Evolutionary conservation across 352 stramenopile species (phyloP), one percentile per base, ranked within the genome.

Genomic region (Peronospora tabacina): DNA sequence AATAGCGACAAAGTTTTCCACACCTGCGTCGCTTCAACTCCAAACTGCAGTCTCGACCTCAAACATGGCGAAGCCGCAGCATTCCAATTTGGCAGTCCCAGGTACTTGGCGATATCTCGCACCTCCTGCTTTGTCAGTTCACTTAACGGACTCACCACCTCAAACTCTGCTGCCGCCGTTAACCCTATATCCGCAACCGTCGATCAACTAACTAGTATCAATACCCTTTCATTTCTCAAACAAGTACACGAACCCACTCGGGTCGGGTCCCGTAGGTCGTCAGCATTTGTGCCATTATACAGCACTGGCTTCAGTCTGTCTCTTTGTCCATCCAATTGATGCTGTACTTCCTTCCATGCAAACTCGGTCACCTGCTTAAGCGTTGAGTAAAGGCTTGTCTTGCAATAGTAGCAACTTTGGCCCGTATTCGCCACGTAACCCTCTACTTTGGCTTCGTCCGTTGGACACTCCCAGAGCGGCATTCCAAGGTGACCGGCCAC

Each of bases 211-310:
- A 24, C 13, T 7, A 11, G 52, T 30, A 20, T 44, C 30, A 55
- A 20, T 37, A 48, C 20, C 29, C 17, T 29, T 30, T 12, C 28
- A 43, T 11, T n/a, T 19, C 5, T 47, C 34, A 30, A 43, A 24
- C 20, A 19, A 37, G 36, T 33, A 11, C 6, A 58, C 64, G 35
- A 58, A 85, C 72, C 75, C 42, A 87, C 70, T 48, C 95, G 72
- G 0, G 94, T 98, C 8, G 85, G 79, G 65, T 99, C 95, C 37
- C 85, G 56, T 11, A 87, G 71, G 55, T 99, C 95, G 52, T 98
- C 94, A 1, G 81, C 82, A 55, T 99, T 99, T 0, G 95, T 99
- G 44, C 95, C 95, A 63, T 99, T 98, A 79, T 98, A 99, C 7
- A 99, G 60, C 24, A 85, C 57, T 0, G 67, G 61, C 16, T 65